Evolutionary conservation across 495 filamentous ascomycete genomes (phyloP).

Genomic region (Penicillium egyptiacum): DNA sequence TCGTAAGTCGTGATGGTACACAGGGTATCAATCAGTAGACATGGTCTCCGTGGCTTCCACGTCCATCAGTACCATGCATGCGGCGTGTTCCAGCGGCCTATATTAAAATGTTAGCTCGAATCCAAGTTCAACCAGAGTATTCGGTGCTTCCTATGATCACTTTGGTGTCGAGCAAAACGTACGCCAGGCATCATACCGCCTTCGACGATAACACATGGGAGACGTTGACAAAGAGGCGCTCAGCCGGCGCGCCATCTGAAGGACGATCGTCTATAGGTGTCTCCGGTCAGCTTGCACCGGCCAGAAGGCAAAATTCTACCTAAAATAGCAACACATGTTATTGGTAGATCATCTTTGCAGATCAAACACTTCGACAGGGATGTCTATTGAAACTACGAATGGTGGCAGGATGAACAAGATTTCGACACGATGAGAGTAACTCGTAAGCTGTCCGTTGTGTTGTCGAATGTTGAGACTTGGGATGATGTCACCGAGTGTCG

Average conservation of each 20-base stretch:
- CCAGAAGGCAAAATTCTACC: background rate
- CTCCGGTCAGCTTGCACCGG: background rate
- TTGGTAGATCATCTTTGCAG: background rate
- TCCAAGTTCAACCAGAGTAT: background rate
- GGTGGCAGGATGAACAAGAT: background rate
- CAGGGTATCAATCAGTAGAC: conserved; percentile 18
- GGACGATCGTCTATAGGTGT: conserved; percentile 17
- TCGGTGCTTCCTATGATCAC: background rate
- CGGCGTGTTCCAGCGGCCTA: conserved; percentile 69
- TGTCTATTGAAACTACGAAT: conserved; percentile 5
- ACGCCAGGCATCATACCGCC: conserved; percentile 20
- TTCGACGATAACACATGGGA: conserved; percentile 10
- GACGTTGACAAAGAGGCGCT: conserved; percentile 15
- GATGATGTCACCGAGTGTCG: background rate
- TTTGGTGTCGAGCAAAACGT: conserved; percentile 9
- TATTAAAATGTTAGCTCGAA: conserved; percentile 9
- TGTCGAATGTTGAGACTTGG: background rate
- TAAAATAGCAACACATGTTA: background rate
- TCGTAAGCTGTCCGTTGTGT: background rate
- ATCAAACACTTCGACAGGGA: background rate
- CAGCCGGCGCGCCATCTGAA: conserved; percentile 25
- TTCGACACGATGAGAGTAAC: background rate
- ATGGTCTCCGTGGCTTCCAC: conserved; percentile 42
- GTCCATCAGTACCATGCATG: conserved; percentile 72
- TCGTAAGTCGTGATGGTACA: conserved; percentile 5